Base-by-base conservation (phyloP, 2,329 filamentous ascomycete genomes). In the Xylaria sp. region DNA sequence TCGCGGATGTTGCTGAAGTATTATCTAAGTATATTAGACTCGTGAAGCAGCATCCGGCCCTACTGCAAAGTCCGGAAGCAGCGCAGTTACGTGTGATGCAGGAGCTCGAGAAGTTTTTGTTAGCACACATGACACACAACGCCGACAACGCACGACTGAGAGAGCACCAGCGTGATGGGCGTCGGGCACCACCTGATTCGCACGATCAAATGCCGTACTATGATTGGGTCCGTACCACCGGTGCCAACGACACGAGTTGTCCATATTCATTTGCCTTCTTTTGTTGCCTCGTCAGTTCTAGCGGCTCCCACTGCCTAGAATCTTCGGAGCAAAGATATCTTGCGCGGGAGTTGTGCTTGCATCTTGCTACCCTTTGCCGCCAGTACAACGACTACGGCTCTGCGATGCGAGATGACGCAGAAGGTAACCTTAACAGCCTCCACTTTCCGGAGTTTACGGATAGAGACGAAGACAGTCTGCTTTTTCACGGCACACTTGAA, bases 321-420 rank as follows among this genome's bases (percentile, higher is more conserved):
- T 15, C 28, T 2, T 4, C 15, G 36, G n/a, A 12, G 12, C 28
- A 57, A 18, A 45, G 13, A 6, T 63, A 63, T 18, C 36, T 63
- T 5, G 52, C 39, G 3, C 18, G n/a, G 28, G 50, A 32, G 2
- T 4, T 63, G 39, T 46, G 60, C 28, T 8, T 9, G 8, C 62
- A 59, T 36, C 62, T 65, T 23, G 32, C 55, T 6, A 36, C 45
- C n/a, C 25, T 65, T 8, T 65, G 62, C 23, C 55, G 62, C 1
- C 30, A 32, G 45, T 65, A 65, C 34, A 65, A 65, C 8, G 62
- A 65, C 34, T 65, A 59, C 15, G 55, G 62, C 10, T 65, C 62
- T 23, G 48, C 9, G 4, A 18, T 7, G 9, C 53, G 62, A 45
- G 62, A 65, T n/a, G 7, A 45, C 2, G 18, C 18, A 6, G 62